These are phyloP conservation scores for Penicillium sp. DNA, from an alignment of 2,329 filamentous ascomycete species.

Conservation along the genomic window DNA sequence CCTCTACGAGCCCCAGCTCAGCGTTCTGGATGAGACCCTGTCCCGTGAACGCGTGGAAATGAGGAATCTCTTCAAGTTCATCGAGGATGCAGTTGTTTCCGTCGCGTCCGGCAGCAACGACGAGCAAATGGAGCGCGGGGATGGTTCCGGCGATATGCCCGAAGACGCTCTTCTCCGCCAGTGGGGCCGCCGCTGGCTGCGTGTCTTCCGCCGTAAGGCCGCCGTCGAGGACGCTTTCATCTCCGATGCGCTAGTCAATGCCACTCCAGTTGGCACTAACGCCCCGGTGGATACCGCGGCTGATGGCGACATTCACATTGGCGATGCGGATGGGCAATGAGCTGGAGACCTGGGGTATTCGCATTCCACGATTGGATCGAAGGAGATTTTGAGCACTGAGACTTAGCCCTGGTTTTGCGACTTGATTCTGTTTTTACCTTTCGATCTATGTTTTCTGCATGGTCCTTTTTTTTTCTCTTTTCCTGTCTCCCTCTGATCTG, in stretches of 20 bases:
- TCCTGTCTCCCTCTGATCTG: background rate
- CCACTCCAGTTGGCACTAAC: conserved; percentile 46
- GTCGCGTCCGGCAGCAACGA: conserved; percentile 76
- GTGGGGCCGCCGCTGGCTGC: conserved; percentile 85
- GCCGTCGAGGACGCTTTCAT: conserved; percentile 81
- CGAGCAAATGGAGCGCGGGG: conserved; percentile 68
- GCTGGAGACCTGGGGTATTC: background rate
- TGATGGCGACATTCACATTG: conserved; percentile 36
- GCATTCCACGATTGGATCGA: background rate
- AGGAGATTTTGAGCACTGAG: background rate
- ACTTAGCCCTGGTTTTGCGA: conserved; percentile 6
- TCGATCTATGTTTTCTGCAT: conserved; percentile 5
- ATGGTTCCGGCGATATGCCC: conserved; percentile 54
- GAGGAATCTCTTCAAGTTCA: conserved; percentile 75
- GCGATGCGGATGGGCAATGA: conserved; percentile 29
- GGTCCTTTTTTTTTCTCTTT: background rate
- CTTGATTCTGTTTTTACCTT: background rate
- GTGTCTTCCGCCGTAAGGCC: conserved; percentile 78
- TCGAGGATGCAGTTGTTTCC: conserved; percentile 74
- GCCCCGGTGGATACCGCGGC: conserved; percentile 28
- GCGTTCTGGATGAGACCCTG: conserved; percentile 66
- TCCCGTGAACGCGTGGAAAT: conserved; percentile 71
- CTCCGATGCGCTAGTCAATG: conserved; percentile 56
- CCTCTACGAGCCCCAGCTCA: conserved; percentile 56
- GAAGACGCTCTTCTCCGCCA: conserved; percentile 67